phyloP scores from a whole-genome alignment of 441 rosid genomes.

The Francoa sonchifolia region DNA sequence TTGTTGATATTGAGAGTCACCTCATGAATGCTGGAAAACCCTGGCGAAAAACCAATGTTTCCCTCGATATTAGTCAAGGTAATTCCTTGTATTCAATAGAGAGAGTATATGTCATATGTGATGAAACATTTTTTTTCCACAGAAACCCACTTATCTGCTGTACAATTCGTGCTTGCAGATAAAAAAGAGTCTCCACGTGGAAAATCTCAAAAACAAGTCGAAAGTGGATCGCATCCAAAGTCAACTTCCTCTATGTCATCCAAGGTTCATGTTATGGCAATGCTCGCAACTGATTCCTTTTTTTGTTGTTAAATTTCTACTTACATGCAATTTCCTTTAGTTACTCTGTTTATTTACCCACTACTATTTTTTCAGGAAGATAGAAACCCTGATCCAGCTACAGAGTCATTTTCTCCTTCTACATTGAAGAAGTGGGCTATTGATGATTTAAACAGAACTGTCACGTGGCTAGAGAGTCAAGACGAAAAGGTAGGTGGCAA shows the following conservation, averaged over 20 bases:
- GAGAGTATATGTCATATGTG: neutral
- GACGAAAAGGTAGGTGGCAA: constrained; percentile 57
- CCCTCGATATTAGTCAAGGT: constrained; percentile 28
- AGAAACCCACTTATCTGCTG: too few species aligned
- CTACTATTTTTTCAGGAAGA: constrained; percentile 24
- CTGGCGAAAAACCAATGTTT: constrained; percentile 41
- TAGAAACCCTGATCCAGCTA: constrained; percentile 17
- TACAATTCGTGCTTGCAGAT: constrained; percentile 30
- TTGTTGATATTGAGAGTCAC: constrained; percentile 69
- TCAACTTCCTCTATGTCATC: constrained; percentile 23
- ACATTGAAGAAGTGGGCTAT: constrained; percentile 67
- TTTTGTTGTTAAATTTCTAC: too few species aligned
- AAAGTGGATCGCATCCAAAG: constrained; percentile 30
- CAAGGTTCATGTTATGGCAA: constrained; percentile 24
- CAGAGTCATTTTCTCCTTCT: constrained; percentile 32
- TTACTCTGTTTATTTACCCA: too few species aligned
- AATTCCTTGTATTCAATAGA: constrained; percentile 3
- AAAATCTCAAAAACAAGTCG: constrained; percentile 31
- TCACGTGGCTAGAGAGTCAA: constrained; percentile 72
- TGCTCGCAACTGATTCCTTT: too few species aligned
- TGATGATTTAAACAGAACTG: constrained; percentile 58
- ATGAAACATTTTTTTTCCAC: too few species aligned
- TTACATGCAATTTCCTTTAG: too few species aligned
- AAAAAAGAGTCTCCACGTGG: constrained; percentile 18
- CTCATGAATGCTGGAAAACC: constrained; percentile 85